phyloP scores from a whole-genome alignment of 208 protist genomes.

The Porcisia hertigi region DNA sequence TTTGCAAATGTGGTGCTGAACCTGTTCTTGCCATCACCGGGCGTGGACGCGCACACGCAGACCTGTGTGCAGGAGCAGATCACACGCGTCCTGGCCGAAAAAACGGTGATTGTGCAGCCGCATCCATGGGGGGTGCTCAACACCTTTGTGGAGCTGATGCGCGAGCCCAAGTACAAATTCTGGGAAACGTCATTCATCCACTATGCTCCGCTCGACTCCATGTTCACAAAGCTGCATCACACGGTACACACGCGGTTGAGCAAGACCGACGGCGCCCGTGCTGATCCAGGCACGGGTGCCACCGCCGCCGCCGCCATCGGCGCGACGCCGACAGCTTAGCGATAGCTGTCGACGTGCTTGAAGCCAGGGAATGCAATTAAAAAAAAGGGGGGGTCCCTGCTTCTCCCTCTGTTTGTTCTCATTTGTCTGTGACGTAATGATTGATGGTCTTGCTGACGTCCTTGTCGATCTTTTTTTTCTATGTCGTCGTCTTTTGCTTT shows the following conservation, averaged over 20 bases:
- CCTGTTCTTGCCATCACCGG: constrained; percentile 92
- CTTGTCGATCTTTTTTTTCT: constrained; percentile 12
- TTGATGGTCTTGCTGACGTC: background rate
- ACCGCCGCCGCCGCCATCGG: background rate
- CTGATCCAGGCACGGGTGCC: constrained; percentile 15
- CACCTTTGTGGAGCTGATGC: constrained; percentile 99
- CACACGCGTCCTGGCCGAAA: constrained; percentile 95
- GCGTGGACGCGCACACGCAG: constrained; percentile 53
- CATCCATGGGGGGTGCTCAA: constrained; percentile 99
- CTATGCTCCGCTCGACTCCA: constrained; percentile 73
- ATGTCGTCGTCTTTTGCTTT: background rate
- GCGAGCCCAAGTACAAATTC: constrained; percentile 94
- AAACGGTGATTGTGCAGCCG: constrained; percentile 97
- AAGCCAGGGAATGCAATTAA: constrained; percentile 4
- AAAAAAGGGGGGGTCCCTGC: background rate
- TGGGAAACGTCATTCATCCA: constrained; percentile 96
- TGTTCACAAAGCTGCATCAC: constrained; percentile 94
- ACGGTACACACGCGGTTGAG: constrained; percentile 54
- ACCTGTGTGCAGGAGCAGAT: constrained; percentile 97
- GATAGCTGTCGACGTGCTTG: background rate
- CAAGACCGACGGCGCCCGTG: constrained; percentile 30
- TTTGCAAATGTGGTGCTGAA: constrained; percentile 97
- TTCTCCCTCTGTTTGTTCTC: background rate
- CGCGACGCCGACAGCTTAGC: constrained; percentile 2
- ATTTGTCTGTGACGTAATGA: constrained; percentile 7